These are phyloP conservation scores for Cyberlindnera misumaiensis DNA, from an alignment of 805 yeast genomes.

Conservation along the genomic window DNA sequence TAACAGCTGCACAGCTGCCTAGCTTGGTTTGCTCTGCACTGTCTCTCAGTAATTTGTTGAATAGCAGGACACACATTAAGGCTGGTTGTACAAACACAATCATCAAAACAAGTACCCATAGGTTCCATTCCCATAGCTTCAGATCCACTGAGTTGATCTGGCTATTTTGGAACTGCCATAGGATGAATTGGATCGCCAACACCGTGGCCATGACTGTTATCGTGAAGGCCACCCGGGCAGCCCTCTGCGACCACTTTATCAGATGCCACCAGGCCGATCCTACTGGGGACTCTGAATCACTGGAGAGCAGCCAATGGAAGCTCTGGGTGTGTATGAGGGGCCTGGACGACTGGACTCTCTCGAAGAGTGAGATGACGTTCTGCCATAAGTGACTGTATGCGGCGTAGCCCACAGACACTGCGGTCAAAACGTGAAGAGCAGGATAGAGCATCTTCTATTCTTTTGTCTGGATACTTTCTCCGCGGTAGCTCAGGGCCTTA, in stretches of 20 bases:
- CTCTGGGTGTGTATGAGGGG: constrained; percentile 2
- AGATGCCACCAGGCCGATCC: neutral
- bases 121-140: constrained; percentile 11
- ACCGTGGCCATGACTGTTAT: constrained; percentile 14
- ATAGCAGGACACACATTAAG: constrained; percentile 8
- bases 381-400: constrained; percentile 16
- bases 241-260: constrained; percentile 2
- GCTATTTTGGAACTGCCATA: constrained; percentile 14
- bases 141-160: constrained; percentile 1
- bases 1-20: neutral
- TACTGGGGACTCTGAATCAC: neutral
- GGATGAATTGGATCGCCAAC: constrained; percentile 18
- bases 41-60: constrained; percentile 13
- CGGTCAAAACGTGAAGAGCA: constrained; percentile 5
- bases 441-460: neutral
- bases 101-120: constrained; percentile 4
- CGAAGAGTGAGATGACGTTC: constrained; percentile 18
- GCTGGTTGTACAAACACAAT: constrained; percentile 19
- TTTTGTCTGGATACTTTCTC: neutral
- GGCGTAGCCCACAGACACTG: constrained; percentile 8
- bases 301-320: constrained; percentile 4
- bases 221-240: constrained; percentile 16
- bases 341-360: constrained; percentile 8
- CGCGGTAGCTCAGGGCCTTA: too few species aligned
- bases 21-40: neutral